Evolutionary conservation across 2,329 filamentous ascomycete genomes (phyloP), one percentile per base, ranked within the genome.

Genomic region (Fusarium begoniae): DNA sequence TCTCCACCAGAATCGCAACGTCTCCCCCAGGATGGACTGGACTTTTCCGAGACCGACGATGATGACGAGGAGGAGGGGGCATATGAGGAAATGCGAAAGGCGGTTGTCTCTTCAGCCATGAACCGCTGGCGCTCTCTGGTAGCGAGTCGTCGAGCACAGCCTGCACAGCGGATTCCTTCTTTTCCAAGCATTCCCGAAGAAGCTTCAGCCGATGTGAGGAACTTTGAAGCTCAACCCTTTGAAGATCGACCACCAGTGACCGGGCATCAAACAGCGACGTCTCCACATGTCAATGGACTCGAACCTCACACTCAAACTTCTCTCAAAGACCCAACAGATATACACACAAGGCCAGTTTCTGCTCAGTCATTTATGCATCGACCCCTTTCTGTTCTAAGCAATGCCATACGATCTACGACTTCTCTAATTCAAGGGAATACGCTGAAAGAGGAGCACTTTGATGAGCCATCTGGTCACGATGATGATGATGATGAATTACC

Each of bases 101-200:
- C 73, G 2, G 75, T 76, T 54, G 50, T 78, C 38, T 75, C 75
- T 41, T 66, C 73, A 11, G 74, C 73, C 18, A 70, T 78, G 67
- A 74, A 68, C 9, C 75, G 75, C 38, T 78, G 77, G 77, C 77
- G 77, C 37, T 72, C 69, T 35, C 57, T 77, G 30, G 67, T 77
- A 28, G 66, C 72, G 14, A 72, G 62, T 40, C 75, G 66, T 20
- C 66, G 59, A 40, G 54, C 65, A 35, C 60, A 50, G 48, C 45
- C 64, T 30, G 60, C 70, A 20, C 72, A 66, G 20, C 66, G 61
- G 30, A 62, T 67, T 22, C 47, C 69, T 37, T 68, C 69, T 24
- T 66, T 70, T 26, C 63, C 66, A 28, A 73, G 54, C 35, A 70
- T 70, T 18, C 65, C 61, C 24, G 66, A 73, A 43, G 69, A 77